Evolutionary conservation across 257 asterid species (phyloP).

Genomic region (Handroanthus guayacan): DNA sequence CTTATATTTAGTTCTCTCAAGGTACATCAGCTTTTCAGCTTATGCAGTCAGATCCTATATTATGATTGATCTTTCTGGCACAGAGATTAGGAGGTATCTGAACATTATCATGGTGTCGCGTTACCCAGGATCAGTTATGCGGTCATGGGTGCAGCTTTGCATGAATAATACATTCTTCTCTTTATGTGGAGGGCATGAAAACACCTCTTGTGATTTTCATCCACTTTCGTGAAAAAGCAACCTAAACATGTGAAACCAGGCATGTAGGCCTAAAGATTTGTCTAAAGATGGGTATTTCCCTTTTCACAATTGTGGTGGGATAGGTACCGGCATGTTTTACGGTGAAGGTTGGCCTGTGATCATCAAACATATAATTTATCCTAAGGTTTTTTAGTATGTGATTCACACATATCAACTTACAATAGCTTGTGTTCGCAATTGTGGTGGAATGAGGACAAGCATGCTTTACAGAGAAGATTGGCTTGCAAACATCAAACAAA

Average conservation of each 20-base stretch:
- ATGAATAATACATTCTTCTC: background rate
- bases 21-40: constrained; percentile 57
- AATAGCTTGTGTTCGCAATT: constrained; percentile 9
- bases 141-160: constrained; percentile 29
- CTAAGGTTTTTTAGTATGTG: constrained; percentile 19
- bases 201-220: background rate
- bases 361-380: background rate
- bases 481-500: background rate
- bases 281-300: background rate
- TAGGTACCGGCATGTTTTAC: background rate
- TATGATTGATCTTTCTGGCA: constrained; percentile 35
- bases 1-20: constrained; percentile 82
- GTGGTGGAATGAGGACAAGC: background rate
- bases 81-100: constrained; percentile 18
- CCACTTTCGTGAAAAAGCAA: background rate
- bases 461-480: background rate
- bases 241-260: background rate
- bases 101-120: constrained; percentile 25
- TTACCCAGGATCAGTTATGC: constrained; percentile 27
- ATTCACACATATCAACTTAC: constrained; percentile 17
- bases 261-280: background rate
- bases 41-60: constrained; percentile 24
- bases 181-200: constrained; percentile 4
- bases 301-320: constrained; percentile 4
- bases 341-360: background rate